Base-by-base conservation (phyloP, 2,329 filamentous ascomycete species). In the Didymella pinodella region DNA sequence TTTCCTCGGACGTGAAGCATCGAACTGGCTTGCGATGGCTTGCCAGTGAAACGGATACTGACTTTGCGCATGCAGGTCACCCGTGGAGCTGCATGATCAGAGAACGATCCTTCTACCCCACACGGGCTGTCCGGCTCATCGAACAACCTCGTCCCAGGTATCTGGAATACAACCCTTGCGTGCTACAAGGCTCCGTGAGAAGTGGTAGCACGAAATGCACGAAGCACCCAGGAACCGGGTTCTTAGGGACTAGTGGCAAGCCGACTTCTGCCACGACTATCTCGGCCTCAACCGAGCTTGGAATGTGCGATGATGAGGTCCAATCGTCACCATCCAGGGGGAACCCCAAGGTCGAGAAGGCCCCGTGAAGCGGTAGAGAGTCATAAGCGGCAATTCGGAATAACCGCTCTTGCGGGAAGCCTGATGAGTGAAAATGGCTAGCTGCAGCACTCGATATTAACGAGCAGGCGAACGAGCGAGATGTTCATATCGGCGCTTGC, bases 191-290 rank as follows among this genome's bases (percentile, higher is more conserved):
- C 57, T 65, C 64, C 52, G 41, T 63, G 58, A 64, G 58, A 64
- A 36, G 44, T 59, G 43, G 69, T 72, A 57, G 59, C 63, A 72
- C 67, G 44, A 49, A 54, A 59, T 65, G 64, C 63, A 64, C 56
- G 61, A 64, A 55, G 53, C 47, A 62, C 70, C 74, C 74, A 67
- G 59, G 48, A 70, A 74, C 72, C 73, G 61, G 73, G 71, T 72
- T 47, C 36, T 47, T 47, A 61, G 65, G 61, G 54, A 59, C 56
- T 63, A 55, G 61, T 68, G 65, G 66, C 69, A 67, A 68, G 63
- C 60, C 53, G 57, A 59, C 45, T 56, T 61, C 62, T 61, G 65
- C 61, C 61, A 59, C 55, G 48, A 58, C 52, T 51, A 41, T 54
- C 50, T 70, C 67, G 68, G 71, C 55, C 63, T 65, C 56, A 61